Percentiles rank a stretch among this genome's conserved stretches.
phyloP scores from a whole-genome alignment of 257 asterid genomes.

The Plantago major region DNA sequence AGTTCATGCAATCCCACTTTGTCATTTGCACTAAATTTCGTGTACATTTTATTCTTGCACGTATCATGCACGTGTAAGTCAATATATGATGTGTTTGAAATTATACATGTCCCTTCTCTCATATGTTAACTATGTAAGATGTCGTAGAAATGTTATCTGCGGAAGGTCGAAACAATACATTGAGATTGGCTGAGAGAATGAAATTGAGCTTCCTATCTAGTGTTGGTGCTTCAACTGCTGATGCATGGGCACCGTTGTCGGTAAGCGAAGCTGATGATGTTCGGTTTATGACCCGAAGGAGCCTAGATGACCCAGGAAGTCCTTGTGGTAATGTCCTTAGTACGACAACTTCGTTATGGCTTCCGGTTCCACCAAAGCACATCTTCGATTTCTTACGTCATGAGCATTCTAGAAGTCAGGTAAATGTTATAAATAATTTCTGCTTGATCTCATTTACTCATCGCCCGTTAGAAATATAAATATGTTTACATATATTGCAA shows the following conservation, averaged over 20 bases:
- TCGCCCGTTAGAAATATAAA: too few species aligned
- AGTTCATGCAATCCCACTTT: background rate
- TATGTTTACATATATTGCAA: too few species aligned
- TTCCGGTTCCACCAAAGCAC: slow-evolving; percentile 41
- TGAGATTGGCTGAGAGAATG: slow-evolving; percentile 57
- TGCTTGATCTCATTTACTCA: too few species aligned
- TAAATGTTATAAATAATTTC: slow-evolving; percentile 5
- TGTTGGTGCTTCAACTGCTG: slow-evolving; percentile 55
- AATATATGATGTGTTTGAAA: too few species aligned
- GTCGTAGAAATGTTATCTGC: slow-evolving; percentile 39
- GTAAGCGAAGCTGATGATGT: slow-evolving; percentile 54
- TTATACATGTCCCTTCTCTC: background rate
- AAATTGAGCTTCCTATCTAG: slow-evolving; percentile 54
- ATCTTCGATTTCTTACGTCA: slow-evolving; percentile 52
- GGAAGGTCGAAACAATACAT: slow-evolving; percentile 45
- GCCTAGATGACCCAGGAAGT: slow-evolving; percentile 55
- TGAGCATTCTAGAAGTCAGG: slow-evolving; percentile 53
- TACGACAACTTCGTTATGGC: slow-evolving; percentile 64
- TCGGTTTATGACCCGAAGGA: slow-evolving; percentile 52
- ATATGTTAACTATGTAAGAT: background rate
- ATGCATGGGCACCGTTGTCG: slow-evolving; percentile 50
- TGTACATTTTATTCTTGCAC: too few species aligned
- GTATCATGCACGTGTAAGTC: too few species aligned
- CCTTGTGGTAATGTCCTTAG: slow-evolving; percentile 59
- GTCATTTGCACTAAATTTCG: background rate